Evolutionary conservation across 352 stramenopile genomes (phyloP), one percentile per base, ranked within the genome.

Genomic region (Pythium inflatum): DNA sequence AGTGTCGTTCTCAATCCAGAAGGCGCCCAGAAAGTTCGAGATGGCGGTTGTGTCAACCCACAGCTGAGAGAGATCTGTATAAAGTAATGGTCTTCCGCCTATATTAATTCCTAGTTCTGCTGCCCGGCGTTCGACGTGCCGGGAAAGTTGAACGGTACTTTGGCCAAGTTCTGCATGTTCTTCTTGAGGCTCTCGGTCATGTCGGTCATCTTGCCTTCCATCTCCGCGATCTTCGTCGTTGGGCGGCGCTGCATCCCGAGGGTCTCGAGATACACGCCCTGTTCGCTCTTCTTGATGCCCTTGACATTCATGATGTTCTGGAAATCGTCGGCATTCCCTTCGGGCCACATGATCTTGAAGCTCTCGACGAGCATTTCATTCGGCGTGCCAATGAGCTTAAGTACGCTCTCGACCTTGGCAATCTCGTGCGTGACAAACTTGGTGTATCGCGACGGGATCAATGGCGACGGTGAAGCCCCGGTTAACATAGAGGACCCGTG

Each of bases 391-490:
- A 99, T 96, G 33, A 99, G 89, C 78, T 99, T 99, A 27, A 99
- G 83, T 57, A 99, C 89, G 48, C 91, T 98, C 77, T 99, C 98
- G 57, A 99, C 92, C 54, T 97, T 98, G 18, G 86, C 84, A 71
- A 99, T 98, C 76, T 99, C 92, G 61, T 97, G 96, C 30, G 89
- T 97, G 24, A 99, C 95, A 76, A 99, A 98, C 73, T 99, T 99
- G 13, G 87, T 98, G 82, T 99, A 99, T 30, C 94, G 97, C 11
- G 88, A 88, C 13, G 94, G 92, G 27, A 97, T 93, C 62, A 95
- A 83, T 3, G 76, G 75, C n/a, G 82, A 79, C 2, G 76, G 85
- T 0, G 73, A 51, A 3, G 40, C 9, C 24, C 20, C 5, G 1
- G 25, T 22, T 73, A 16, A 11, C 81, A 77, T 78, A 5, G 80